Evolutionary conservation across 441 rosid species (phyloP).

Genomic region (Brassica hybrid): DNA sequence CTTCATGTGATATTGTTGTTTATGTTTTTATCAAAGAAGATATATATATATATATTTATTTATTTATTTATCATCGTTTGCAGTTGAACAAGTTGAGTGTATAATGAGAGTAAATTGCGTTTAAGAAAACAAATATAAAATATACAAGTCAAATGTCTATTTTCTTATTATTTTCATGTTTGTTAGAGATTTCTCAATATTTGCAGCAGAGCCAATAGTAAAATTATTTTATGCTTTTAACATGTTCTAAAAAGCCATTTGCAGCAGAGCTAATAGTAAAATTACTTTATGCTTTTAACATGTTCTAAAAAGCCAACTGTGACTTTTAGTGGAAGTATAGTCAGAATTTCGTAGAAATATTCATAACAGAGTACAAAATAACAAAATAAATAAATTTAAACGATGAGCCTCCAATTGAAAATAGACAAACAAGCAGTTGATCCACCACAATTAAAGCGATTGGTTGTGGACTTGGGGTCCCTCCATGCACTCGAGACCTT

Average conservation of each 20-base stretch:
- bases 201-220: slow-evolving; percentile 6
- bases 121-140: background rate
- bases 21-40: background rate
- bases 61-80: background rate
- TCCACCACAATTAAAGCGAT: slow-evolving; percentile 4
- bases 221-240: slow-evolving; percentile 11
- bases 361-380: too few species aligned
- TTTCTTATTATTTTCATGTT: background rate
- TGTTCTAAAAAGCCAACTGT: background rate
- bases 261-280: slow-evolving; percentile 5
- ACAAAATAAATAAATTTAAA: background rate
- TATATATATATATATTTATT: too few species aligned
- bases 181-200: background rate
- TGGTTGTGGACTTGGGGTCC: slow-evolving; percentile 27
- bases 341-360: too few species aligned
- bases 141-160: slow-evolving; percentile 6
- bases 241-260: slow-evolving; percentile 7
- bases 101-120: background rate
- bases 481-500: slow-evolving; percentile 11
- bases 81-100: background rate
- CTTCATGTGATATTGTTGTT: background rate
- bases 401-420: slow-evolving; percentile 18
- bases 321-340: too few species aligned
- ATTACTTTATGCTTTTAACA: slow-evolving; percentile 12
- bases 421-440: slow-evolving; percentile 19